Evolutionary conservation across 768 basidiomycete species (phyloP), one percentile per base, ranked within the genome.

Genomic region (Pisolithus marmoratus): DNA sequence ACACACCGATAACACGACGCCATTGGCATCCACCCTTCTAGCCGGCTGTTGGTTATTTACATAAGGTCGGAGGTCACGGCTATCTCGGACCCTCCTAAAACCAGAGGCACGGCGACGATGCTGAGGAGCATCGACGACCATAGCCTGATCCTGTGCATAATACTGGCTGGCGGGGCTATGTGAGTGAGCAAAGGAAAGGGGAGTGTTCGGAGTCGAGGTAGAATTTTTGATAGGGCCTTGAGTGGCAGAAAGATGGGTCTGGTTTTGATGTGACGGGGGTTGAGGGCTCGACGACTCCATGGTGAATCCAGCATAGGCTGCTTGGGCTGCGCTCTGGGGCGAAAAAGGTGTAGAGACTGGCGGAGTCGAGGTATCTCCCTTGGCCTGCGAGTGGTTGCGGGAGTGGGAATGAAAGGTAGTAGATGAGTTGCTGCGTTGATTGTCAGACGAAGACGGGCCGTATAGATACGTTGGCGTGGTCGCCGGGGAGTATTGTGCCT

Each of bases 1-100:
- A 78, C 91, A 61, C 67, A 95, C 93, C 60, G 91, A 91, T 50
- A 97, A 73, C 67, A 82, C 87, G n/a, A 64, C 67, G 12, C 90
- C 90, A 58, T 75, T 83, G 41, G 84, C 74, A 60, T 88, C 87
- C 69, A 94, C 85, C 50, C 94, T 75, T 61, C 93, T 79, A 20
- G 83, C 88, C 8, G 72, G 58, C 14, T 84, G 78, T 46, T 80
- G 74, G 22, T 67, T 62, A 67, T 87, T 87, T 57, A 85, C 72
- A 52, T 82, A 80, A 45, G 94, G 90, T 51, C 83, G 81, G 29
- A 95, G 71, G 69, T 96, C 94, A 54, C 82, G 79, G 57, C 71
- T 74, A 58, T 86, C 85, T 54, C 86, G 82, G 17, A 96, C 80
- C 54, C 87, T 78, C 63, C 87, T 80, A 63, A 94, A 87, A 20